Evolutionary conservation across 129 eudicot species (phyloP).

Genomic region (Dittrichia graveolens): DNA sequence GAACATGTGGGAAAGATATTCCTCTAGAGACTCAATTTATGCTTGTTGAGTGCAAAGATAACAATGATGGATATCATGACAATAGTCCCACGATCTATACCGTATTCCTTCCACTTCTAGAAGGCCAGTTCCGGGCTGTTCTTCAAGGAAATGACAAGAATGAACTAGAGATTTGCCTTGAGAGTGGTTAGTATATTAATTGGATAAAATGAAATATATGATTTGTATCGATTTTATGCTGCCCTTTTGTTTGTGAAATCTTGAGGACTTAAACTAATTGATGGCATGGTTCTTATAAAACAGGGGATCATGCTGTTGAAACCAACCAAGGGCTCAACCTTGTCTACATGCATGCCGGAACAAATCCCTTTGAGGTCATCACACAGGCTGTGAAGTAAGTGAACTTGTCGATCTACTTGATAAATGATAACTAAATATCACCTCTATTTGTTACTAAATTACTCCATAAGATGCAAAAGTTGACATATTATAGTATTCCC

Average conservation of each 20-base stretch:
- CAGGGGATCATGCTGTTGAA: slow-evolving; percentile 83
- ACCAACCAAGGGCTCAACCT: slow-evolving; percentile 74
- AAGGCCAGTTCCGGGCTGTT: slow-evolving; percentile 91
- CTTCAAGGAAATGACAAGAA: slow-evolving; percentile 90
- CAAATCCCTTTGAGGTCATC: slow-evolving; percentile 87
- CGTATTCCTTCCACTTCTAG: slow-evolving; percentile 86
- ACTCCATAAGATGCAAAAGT: too few relatives aligned
- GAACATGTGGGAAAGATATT: slow-evolving; percentile 81
- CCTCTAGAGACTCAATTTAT: slow-evolving; percentile 96
- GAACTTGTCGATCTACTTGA: neutral
- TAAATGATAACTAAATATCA: too few relatives aligned
- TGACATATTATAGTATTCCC: too few relatives aligned
- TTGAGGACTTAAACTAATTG: slow-evolving; percentile 1
- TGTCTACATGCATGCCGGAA: slow-evolving; percentile 92
- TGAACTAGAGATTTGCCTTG: slow-evolving; percentile 89
- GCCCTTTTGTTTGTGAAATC: neutral
- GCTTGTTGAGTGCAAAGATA: slow-evolving; percentile 84
- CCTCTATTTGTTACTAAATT: too few relatives aligned
- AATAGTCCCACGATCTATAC: slow-evolving; percentile 67
- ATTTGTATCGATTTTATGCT: too few relatives aligned
- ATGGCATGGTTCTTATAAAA: slow-evolving; percentile 33
- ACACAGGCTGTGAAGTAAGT: slow-evolving; percentile 84
- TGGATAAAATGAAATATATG: too few relatives aligned
- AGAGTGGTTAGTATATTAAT: slow-evolving; percentile 82
- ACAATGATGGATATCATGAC: slow-evolving; percentile 47